These are phyloP conservation scores for Pseudogymnoascus sp. DNA, from an alignment of 2,329 filamentous ascomycete genomes.

Conservation along the genomic window DNA sequence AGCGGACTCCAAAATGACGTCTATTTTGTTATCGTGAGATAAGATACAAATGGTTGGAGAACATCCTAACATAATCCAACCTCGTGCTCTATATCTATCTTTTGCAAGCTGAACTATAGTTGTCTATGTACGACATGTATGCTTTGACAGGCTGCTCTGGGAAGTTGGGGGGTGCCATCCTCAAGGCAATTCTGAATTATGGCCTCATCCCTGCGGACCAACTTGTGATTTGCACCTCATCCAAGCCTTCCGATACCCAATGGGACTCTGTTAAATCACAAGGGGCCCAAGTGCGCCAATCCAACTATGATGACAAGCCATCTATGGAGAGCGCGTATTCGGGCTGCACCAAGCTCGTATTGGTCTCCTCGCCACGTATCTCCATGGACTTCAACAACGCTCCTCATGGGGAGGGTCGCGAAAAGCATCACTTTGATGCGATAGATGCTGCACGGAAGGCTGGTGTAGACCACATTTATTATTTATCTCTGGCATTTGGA, in stretches of 20 bases:
- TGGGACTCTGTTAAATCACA: constrained; percentile 27
- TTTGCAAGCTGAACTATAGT: not conserved
- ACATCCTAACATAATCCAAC: not conserved
- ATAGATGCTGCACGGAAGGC: constrained; percentile 28
- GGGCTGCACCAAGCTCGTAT: constrained; percentile 27
- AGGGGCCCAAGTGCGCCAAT: constrained; percentile 17
- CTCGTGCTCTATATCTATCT: not conserved
- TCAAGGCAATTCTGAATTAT: constrained; percentile 17
- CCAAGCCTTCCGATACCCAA: constrained; percentile 21
- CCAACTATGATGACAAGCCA: constrained; percentile 15
- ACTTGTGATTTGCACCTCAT: constrained; percentile 20
- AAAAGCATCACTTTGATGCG: constrained; percentile 18
- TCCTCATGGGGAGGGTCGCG: constrained; percentile 21
- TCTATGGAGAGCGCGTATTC: constrained; percentile 13
- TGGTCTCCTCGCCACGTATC: constrained; percentile 26
- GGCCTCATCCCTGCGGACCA: constrained; percentile 15
- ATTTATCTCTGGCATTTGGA: constrained; percentile 27
- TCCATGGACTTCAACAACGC: constrained; percentile 36
- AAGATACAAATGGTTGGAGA: not conserved
- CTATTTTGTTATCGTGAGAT: not conserved
- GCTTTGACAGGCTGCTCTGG: constrained; percentile 18
- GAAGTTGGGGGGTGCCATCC: constrained; percentile 19
- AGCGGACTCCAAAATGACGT: not conserved
- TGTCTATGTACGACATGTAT: not conserved
- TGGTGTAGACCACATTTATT: constrained; percentile 30